Evolutionary conservation across 768 basidiomycete species (phyloP).

Genomic region (Phylloporus rhodoxanthus): DNA sequence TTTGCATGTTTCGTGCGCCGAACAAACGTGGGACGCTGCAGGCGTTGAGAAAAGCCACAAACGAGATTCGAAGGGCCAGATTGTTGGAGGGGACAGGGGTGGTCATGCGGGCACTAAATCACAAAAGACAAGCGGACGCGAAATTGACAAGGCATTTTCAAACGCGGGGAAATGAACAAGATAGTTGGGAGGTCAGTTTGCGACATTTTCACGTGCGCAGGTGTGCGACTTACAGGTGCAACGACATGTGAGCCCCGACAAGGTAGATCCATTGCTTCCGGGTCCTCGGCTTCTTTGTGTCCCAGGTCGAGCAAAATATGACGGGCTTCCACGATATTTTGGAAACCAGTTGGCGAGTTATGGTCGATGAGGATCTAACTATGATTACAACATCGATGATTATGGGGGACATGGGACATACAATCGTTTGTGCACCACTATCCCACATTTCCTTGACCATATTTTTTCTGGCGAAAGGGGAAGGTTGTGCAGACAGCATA

Average conservation of each 20-base stretch:
- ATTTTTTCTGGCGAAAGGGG: constrained; percentile 52
- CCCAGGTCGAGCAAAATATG: constrained; percentile 65
- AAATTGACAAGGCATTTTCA: constrained; percentile 9
- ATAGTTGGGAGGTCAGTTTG: neutral
- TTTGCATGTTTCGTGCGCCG: constrained; percentile 84
- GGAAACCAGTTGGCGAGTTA: constrained; percentile 68
- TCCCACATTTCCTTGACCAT: constrained; percentile 86
- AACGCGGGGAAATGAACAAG: constrained; percentile 12
- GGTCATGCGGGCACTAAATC: constrained; percentile 84
- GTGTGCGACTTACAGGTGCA: constrained; percentile 63
- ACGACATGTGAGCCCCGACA: constrained; percentile 71
- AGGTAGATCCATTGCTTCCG: constrained; percentile 31
- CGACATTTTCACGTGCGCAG: neutral
- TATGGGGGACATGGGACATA: constrained; percentile 24
- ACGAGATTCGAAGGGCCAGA: constrained; percentile 47
- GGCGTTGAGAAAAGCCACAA: constrained; percentile 83
- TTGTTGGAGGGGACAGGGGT: constrained; percentile 68
- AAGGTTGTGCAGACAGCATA: constrained; percentile 68
- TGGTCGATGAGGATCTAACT: constrained; percentile 82
- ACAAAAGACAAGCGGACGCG: neutral
- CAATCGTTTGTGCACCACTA: constrained; percentile 80
- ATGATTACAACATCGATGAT: constrained; percentile 10
- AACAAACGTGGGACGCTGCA: constrained; percentile 82
- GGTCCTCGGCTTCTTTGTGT: constrained; percentile 48
- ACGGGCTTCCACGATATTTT: constrained; percentile 70